Percentiles rank a stretch among this genome's conserved stretches.
Evolutionary conservation across 2,329 filamentous ascomycete genomes (phyloP).

Genomic region (Aspergillus spinulosporus): DNA sequence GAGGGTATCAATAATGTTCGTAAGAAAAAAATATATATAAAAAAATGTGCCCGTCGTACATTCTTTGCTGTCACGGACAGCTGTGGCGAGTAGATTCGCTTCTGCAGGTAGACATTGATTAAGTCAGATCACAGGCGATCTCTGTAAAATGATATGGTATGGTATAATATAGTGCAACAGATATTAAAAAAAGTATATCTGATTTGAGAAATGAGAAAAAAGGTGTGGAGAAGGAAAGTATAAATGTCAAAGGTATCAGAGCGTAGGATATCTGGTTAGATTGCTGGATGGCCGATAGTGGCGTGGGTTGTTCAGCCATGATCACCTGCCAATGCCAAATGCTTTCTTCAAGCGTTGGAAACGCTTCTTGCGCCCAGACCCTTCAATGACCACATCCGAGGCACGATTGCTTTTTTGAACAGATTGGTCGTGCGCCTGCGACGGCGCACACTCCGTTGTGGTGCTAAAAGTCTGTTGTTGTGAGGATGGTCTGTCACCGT

Average conservation of each 20-base stretch:
- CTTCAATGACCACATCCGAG: slow-evolving; percentile 36
- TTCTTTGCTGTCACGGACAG: slow-evolving; percentile 10
- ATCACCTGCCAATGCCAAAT: slow-evolving; percentile 39
- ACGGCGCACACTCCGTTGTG: neutral
- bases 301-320: neutral
- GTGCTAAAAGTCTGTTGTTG: neutral
- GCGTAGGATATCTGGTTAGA: too few relatives aligned
- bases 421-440: neutral
- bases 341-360: slow-evolving; percentile 48
- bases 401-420: slow-evolving; percentile 9
- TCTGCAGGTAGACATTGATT: slow-evolving; percentile 4
- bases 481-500: slow-evolving; percentile 6
- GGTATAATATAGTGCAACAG: slow-evolving; percentile 5
- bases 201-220: neutral
- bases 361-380: slow-evolving; percentile 47
- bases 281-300: neutral
- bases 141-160: neutral
- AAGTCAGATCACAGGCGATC: slow-evolving; percentile 1
- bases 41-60: neutral
- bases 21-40: slow-evolving; percentile 1
- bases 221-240: neutral
- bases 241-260: neutral
- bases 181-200: slow-evolving; percentile 15
- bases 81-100: neutral
- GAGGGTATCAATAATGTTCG: slow-evolving; percentile 19